phyloP scores from a whole-genome alignment of 768 basidiomycete species.

The Lactarius tabidus region DNA sequence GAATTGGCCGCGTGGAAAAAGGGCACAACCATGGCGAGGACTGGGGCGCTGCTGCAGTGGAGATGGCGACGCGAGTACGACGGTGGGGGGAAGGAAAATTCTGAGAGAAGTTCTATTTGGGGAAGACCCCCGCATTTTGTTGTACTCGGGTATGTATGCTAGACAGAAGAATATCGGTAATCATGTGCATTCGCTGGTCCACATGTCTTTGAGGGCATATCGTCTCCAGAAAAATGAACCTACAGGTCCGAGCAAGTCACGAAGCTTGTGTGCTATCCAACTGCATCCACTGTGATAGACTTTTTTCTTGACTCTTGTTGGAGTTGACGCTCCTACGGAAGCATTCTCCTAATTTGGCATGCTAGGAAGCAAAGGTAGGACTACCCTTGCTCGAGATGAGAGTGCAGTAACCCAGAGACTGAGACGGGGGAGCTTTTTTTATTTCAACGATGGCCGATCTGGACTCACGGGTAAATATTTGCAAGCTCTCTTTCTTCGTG shows the following conservation, averaged over 20 bases:
- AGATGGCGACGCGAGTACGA: constrained; percentile 71
- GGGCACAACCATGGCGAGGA: constrained; percentile 98
- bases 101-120: neutral
- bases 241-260: neutral
- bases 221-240: neutral
- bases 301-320: too few relatives aligned
- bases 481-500: neutral
- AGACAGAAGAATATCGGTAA: neutral
- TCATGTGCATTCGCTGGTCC: neutral
- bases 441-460: neutral
- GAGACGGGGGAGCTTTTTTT: neutral
- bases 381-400: neutral
- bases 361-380: neutral
- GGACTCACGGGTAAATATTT: neutral
- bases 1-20: constrained; percentile 63
- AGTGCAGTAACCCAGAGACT: neutral
- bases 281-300: too few relatives aligned
- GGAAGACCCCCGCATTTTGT: neutral
- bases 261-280: neutral
- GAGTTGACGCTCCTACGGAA: neutral
- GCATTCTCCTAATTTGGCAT: neutral
- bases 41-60: constrained; percentile 95
- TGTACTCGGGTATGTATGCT: too few relatives aligned
- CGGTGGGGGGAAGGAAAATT: constrained; percentile 73
- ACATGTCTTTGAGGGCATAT: neutral